phyloP scores from a whole-genome alignment of 2,329 filamentous ascomycete genomes.

The Botrytis byssoidea region DNA sequence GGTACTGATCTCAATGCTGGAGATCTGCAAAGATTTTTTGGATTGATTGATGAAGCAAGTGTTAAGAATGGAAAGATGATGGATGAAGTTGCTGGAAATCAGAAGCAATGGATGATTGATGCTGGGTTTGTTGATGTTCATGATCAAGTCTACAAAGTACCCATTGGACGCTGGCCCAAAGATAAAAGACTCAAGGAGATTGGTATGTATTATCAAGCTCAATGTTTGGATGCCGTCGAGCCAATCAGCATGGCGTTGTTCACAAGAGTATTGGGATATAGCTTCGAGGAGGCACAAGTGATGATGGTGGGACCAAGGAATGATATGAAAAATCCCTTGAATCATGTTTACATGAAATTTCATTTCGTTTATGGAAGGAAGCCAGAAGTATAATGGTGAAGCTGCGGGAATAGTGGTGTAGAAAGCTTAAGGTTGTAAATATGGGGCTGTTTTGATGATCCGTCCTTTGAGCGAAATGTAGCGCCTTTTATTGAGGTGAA shows the following conservation, averaged over 20 bases:
- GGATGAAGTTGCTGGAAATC: conserved; percentile 42
- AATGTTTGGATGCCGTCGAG: conserved; percentile 20
- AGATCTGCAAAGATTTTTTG: conserved; percentile 49
- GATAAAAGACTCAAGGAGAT: conserved; percentile 22
- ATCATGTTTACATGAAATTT: conserved; percentile 54
- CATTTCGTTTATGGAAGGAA: conserved; percentile 45
- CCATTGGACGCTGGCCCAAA: conserved; percentile 54
- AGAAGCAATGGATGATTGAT: conserved; percentile 44
- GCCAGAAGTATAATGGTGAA: not conserved
- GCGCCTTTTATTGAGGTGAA: not conserved
- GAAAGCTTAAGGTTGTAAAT: not conserved
- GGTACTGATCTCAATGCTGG: conserved; percentile 43
- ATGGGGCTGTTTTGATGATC: not conserved
- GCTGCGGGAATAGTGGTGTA: not conserved
- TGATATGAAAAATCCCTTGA: conserved; percentile 44
- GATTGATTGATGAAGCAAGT: conserved; percentile 45
- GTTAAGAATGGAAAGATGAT: conserved; percentile 49
- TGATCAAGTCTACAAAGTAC: conserved; percentile 31
- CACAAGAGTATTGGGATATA: conserved; percentile 50
- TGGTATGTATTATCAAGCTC: conserved; percentile 21
- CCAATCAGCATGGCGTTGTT: conserved; percentile 37
- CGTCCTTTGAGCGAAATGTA: not conserved
- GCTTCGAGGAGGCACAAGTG: conserved; percentile 47
- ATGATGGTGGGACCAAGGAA: conserved; percentile 49
- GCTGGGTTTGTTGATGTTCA: conserved; percentile 53